phyloP scores from a whole-genome alignment of 1,284 basidiomycete genomes.

The Amylostereum chailletii region DNA sequence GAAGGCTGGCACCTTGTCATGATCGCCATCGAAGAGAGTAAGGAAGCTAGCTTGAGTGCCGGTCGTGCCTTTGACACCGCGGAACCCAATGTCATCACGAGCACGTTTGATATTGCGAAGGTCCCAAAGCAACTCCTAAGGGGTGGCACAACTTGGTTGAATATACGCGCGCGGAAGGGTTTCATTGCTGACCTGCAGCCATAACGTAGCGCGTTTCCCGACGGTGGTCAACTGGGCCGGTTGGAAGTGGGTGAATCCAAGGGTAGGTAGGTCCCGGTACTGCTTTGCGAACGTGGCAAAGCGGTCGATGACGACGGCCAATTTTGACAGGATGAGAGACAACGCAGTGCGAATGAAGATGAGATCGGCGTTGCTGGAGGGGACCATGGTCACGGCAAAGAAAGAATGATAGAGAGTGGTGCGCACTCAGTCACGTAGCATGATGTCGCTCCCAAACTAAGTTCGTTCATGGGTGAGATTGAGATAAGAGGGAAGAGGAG shows the following conservation, averaged over 20 bases:
- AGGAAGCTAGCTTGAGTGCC: constrained; percentile 98
- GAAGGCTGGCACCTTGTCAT: constrained; percentile 62
- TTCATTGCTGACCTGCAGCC: constrained; percentile 69
- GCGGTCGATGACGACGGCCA: constrained; percentile 85
- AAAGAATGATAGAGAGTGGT: not conserved
- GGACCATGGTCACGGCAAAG: not conserved
- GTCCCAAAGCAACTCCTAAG: constrained; percentile 91
- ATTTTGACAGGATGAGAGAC: constrained; percentile 78
- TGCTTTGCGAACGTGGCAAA: constrained; percentile 71
- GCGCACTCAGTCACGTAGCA: constrained; percentile 97
- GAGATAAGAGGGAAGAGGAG: not conserved
- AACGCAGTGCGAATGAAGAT: constrained; percentile 92
- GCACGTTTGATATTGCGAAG: constrained; percentile 89
- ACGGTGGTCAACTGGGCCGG: constrained; percentile 98
- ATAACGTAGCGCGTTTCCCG: constrained; percentile 97
- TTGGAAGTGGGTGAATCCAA: constrained; percentile 99
- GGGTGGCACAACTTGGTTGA: not conserved
- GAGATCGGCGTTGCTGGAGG: constrained; percentile 83
- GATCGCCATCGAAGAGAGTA: constrained; percentile 90
- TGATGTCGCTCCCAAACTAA: constrained; percentile 89
- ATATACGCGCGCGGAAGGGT: not conserved
- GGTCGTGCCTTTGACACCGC: constrained; percentile 98
- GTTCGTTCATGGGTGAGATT: constrained; percentile 2
- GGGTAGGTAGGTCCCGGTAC: constrained; percentile 75
- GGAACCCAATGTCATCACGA: constrained; percentile 91